phyloP scores from a whole-genome alignment of 2,329 filamentous ascomycete genomes.

The Sporothrix brunneoviolacea region DNA sequence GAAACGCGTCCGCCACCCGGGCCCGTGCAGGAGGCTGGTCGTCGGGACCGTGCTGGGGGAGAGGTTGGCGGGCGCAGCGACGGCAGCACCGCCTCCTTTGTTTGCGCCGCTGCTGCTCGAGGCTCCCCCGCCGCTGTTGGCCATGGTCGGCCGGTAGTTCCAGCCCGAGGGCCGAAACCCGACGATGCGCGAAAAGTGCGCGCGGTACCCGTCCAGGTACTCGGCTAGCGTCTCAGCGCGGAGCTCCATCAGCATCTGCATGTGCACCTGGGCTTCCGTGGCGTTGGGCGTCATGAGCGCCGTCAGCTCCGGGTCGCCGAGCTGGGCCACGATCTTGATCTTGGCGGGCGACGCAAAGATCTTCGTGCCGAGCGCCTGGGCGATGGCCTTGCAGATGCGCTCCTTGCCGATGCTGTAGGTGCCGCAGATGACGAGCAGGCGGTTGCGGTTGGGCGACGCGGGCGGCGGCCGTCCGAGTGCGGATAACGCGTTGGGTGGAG shows the following conservation, averaged over 20 bases:
- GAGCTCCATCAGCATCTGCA: slow-evolving; percentile 94
- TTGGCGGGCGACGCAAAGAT: slow-evolving; percentile 84
- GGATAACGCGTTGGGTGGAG: slow-evolving; percentile 21
- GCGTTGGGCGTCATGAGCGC: slow-evolving; percentile 74
- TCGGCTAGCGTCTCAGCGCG: slow-evolving; percentile 84
- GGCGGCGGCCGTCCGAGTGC: slow-evolving; percentile 17
- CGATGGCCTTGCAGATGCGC: slow-evolving; percentile 88
- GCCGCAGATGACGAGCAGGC: slow-evolving; percentile 84
- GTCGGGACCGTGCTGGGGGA: slow-evolving; percentile 44
- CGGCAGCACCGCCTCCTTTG: no score
- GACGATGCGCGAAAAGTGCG: slow-evolving; percentile 77
- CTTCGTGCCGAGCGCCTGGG: slow-evolving; percentile 74
- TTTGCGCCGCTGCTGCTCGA: no score
- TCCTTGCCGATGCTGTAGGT: slow-evolving; percentile 99
- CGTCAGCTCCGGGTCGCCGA: slow-evolving; percentile 78
- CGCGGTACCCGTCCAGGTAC: slow-evolving; percentile 73
- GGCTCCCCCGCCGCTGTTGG: no score
- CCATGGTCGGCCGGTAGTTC: slow-evolving; percentile 74
- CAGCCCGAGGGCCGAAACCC: slow-evolving; percentile 91
- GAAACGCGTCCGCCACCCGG: slow-evolving; percentile 72
- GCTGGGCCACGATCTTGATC: slow-evolving; percentile 72
- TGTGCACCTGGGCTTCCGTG: slow-evolving; percentile 85
- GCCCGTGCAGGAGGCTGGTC: slow-evolving; percentile 45
- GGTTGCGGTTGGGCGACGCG: slow-evolving; percentile 39
- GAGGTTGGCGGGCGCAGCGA: slow-evolving; percentile 50